phyloP scores from a whole-genome alignment of 768 basidiomycete genomes.

The Tricholomella constricta region DNA sequence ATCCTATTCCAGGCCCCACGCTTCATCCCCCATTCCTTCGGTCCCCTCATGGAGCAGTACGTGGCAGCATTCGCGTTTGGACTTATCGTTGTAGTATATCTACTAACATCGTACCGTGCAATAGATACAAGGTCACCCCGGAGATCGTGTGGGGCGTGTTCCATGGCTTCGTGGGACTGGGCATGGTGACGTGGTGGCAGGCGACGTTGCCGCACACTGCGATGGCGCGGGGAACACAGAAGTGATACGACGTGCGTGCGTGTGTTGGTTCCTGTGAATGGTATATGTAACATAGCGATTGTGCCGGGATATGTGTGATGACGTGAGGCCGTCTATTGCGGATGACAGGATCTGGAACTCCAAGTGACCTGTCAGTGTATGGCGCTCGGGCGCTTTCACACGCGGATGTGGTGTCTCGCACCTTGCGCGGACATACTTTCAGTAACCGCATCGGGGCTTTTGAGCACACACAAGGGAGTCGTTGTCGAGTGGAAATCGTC shows the following conservation, averaged over 20 bases:
- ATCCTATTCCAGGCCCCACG: conserved; percentile 75
- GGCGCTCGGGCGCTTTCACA: no score
- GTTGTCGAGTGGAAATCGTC: not conserved
- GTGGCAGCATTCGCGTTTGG: conserved; percentile 32
- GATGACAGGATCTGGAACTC: no score
- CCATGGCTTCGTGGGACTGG: conserved; percentile 72
- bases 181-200: conserved; percentile 85
- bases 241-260: not conserved
- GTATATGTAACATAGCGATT: not conserved
- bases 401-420: no score
- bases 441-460: no score
- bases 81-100: not conserved
- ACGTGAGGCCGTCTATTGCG: no score
- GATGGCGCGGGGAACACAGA: conserved; percentile 31
- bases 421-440: no score
- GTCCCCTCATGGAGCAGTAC: conserved; percentile 58
- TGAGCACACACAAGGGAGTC: no score
- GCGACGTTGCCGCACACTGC: conserved; percentile 57
- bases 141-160: conserved; percentile 72
- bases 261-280: not conserved
- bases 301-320: not conserved
- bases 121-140: conserved; percentile 69
- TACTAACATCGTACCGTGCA: no score
- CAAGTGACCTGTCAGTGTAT: no score
- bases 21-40: conserved; percentile 77